Evolutionary conservation across 768 basidiomycete genomes (phyloP), one percentile per base, ranked within the genome.

Genomic region (Tricholoma sp.): DNA sequence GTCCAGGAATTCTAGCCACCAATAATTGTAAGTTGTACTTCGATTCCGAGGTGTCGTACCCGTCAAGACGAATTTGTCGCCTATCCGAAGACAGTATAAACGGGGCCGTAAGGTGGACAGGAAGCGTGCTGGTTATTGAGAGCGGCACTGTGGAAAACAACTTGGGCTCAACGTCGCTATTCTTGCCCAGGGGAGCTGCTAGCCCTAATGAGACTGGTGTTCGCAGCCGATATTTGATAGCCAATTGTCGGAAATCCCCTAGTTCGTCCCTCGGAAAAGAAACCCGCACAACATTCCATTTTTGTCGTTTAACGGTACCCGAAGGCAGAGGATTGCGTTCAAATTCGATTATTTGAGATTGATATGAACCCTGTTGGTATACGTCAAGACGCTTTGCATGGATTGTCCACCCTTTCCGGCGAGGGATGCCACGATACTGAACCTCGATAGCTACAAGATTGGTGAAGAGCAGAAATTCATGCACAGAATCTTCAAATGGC

Each of bases 31-130:
- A 63, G 54, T 80, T 79, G 59, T 77, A 78, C 21, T 56, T 57
- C 10, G 76, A 70, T 52, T 78, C 74, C 1, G 62, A 51, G 29
- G 64, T 69, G 27, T 57, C 60, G 22, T 67, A 68, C 8, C 67
- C 69, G 58, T 79, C 77, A 46, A 74, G 69, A 5, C 75, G 71
- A 34, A 78, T 73, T 21, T 69, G 66, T 27, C 79, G 63, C 35
- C 79, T 63, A 61, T 81, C 79, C 4, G 75, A 71, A 0, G 79
- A 70, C 4, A 81, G 65, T 39, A 76, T 69, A 56, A 79, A 80
- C 0, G 76, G 72, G 0, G 74, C 79, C 52, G 73, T 72, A 5
- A 80, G 63, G 57, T 81, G 79, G 6, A 76, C 68, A 0, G 79
- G 79, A 1, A 81, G 66, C 3, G 72, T 63, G 4, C 71, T 77